Base-by-base conservation (phyloP, 495 filamentous ascomycete genomes). In the Penicillium lividum region DNA sequence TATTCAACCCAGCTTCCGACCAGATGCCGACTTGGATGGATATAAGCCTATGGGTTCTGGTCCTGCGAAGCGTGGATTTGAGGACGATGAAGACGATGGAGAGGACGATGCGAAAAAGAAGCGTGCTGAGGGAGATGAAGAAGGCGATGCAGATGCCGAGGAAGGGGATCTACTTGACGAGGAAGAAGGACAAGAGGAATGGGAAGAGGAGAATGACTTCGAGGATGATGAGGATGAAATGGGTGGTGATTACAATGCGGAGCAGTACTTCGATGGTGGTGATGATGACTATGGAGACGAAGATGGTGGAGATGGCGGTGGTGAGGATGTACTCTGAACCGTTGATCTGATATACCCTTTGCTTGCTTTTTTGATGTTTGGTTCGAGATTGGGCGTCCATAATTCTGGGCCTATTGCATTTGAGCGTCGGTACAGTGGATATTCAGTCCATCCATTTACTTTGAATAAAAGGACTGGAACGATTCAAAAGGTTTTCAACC, bases 181-280 rank as follows among this genome's bases (percentile, higher is more conserved):
- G 5, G 80, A 82, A 18, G 80, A 83, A 31, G 80, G 78, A 9
- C 59, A 63, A 18, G 69, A 76, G 22, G 83, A 83, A 36, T 80
- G 82, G 53, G 77, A 82, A 48, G 74, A 77, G 46, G 82, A 84
- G 52, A 79, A 86, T 61, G 79, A 86, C 40, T 84, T 81, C 47
- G 74, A 78, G 45, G 80, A 80, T 11, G 79, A 83, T 53, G 82
- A 84, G 1, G 80, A 84, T 53, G 82, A 83, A 18, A 78, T 80
- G 77, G 82, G 77, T 9, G 82, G 79, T 0, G 82, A 84, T 58
- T 86, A 87, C 68, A 85, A 87, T 61, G 84, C 84, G 0, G 84
- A 87, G 58, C 78, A 85, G 50, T 86, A 87, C 73, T 88, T 87
- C 56, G 84, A 87, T 62, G 81, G 72, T 36, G 85, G 85, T 7